Evolutionary conservation across 345 rosid genomes (phyloP).

Genomic region (Euphorbia pulcherrima): DNA sequence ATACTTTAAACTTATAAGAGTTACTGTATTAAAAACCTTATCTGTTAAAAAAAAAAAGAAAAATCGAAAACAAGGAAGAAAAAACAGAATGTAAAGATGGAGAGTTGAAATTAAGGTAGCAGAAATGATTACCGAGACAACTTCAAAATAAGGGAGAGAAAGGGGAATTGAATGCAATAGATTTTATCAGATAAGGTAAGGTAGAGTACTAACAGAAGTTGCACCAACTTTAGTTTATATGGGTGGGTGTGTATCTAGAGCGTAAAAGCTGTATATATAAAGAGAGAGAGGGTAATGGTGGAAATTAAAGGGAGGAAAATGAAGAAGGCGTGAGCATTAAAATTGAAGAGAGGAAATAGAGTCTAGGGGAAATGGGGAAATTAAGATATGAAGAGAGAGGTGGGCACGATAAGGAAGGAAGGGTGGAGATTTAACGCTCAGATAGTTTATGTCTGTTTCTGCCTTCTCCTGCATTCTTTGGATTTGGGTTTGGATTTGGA

Average conservation of each 20-base stretch:
- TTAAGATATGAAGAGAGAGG: slow-evolving; percentile 27
- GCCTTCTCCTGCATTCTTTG: slow-evolving; percentile 27
- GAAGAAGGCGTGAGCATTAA: slow-evolving; percentile 18
- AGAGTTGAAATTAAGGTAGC: neutral
- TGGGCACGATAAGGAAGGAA: slow-evolving; percentile 91
- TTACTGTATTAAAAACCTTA: neutral
- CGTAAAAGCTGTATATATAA: neutral
- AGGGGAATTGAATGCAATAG: slow-evolving; percentile 19
- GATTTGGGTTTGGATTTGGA: no score
- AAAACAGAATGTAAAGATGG: neutral
- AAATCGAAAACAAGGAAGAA: neutral
- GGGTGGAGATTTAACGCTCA: slow-evolving; percentile 92
- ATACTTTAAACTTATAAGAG: slow-evolving; percentile 18
- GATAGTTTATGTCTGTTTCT: slow-evolving; percentile 50
- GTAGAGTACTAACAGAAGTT: neutral
- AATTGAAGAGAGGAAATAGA: slow-evolving; percentile 5
- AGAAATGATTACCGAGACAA: slow-evolving; percentile 25
- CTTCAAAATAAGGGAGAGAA: slow-evolving; percentile 6
- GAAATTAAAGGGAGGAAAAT: slow-evolving; percentile 17
- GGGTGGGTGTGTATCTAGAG: neutral
- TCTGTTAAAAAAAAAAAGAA: neutral
- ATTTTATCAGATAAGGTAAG: neutral
- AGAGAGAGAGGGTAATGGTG: neutral
- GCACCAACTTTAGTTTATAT: slow-evolving; percentile 1
- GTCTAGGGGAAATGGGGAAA: slow-evolving; percentile 7